Evolutionary conservation across 2,329 filamentous ascomycete genomes (phyloP).

Genomic region (Lachnellula suecica): DNA sequence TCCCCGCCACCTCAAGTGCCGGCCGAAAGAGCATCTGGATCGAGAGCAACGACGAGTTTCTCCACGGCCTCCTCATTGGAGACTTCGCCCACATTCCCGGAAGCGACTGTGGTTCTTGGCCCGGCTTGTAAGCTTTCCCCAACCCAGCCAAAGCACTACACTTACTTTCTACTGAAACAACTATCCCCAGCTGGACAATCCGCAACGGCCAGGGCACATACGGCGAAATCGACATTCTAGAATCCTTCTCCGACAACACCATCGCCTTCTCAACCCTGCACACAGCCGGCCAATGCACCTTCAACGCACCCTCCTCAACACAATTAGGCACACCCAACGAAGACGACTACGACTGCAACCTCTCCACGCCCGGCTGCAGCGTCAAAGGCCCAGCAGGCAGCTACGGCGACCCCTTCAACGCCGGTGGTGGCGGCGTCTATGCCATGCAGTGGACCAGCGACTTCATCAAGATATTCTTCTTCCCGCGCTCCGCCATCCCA

Average conservation of each 20-base stretch:
- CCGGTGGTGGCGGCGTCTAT: conserved; percentile 46
- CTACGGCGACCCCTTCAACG: conserved; percentile 26
- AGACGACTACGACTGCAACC: conserved; percentile 36
- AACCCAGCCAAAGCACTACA: neutral
- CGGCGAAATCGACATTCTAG: conserved; percentile 30
- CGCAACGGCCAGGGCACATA: conserved; percentile 17
- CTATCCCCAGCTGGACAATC: conserved; percentile 25
- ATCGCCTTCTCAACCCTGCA: conserved; percentile 20
- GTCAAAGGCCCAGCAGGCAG: conserved; percentile 35
- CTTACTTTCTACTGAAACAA: too few species aligned
- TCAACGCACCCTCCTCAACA: conserved; percentile 11
- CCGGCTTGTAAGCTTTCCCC: conserved; percentile 51
- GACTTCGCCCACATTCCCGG: conserved; percentile 73
- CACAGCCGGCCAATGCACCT: conserved; percentile 18
- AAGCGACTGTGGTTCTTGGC: conserved; percentile 73
- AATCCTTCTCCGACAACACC: conserved; percentile 59
- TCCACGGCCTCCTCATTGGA: conserved; percentile 66
- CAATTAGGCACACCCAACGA: conserved; percentile 31
- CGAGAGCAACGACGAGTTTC: conserved; percentile 61
- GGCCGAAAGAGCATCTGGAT: conserved; percentile 62
- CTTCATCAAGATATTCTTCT: conserved; percentile 50
- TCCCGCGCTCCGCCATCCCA: conserved; percentile 68
- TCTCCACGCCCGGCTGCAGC: conserved; percentile 42
- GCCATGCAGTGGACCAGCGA: conserved; percentile 55
- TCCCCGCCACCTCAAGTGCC: conserved; percentile 32